Evolutionary conservation across 2,329 filamentous ascomycete species (phyloP).

Genomic region (Aspergillus japonicus): DNA sequence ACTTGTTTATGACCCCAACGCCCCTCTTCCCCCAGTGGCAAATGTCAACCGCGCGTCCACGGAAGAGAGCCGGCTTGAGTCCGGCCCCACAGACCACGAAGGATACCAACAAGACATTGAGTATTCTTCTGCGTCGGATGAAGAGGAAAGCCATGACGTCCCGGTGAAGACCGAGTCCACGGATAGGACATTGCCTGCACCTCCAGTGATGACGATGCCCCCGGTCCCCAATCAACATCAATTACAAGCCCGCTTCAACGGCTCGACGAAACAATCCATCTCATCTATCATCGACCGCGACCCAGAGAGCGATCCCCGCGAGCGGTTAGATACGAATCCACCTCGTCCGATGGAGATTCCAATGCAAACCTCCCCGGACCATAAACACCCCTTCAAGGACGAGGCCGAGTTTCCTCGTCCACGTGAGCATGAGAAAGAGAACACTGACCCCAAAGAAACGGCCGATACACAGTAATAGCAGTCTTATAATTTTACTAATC

Average conservation of each 20-base stretch:
- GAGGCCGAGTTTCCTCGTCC: slow-evolving; percentile 13
- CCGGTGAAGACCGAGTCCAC: slow-evolving; percentile 31
- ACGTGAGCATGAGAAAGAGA: slow-evolving; percentile 25
- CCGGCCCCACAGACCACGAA: slow-evolving; percentile 29
- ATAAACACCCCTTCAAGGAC: slow-evolving; percentile 8
- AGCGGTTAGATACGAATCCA: slow-evolving; percentile 19
- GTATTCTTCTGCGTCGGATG: slow-evolving; percentile 31
- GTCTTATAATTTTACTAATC: slow-evolving; percentile 13
- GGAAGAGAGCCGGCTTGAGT: slow-evolving; percentile 35
- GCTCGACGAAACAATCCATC: slow-evolving; percentile 40
- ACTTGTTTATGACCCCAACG: slow-evolving; percentile 38
- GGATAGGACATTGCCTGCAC: slow-evolving; percentile 24
- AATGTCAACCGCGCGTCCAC: slow-evolving; percentile 34
- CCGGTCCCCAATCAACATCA: slow-evolving; percentile 14
- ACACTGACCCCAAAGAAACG: slow-evolving; percentile 25
- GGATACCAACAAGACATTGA: slow-evolving; percentile 33
- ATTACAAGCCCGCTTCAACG: slow-evolving; percentile 20
- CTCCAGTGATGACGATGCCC: slow-evolving; percentile 12
- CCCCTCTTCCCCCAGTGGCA: slow-evolving; percentile 36
- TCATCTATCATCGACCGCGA: slow-evolving; percentile 41
- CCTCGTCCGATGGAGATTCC: slow-evolving; percentile 20
- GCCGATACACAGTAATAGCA: slow-evolving; percentile 20
- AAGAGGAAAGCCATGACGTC: slow-evolving; percentile 24
- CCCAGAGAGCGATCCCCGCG: slow-evolving; percentile 26
- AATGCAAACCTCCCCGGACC: slow-evolving; percentile 20